Conservation (phyloP, 2,329 filamentous ascomycete species). For the Coniochaeta sp. region DNA sequence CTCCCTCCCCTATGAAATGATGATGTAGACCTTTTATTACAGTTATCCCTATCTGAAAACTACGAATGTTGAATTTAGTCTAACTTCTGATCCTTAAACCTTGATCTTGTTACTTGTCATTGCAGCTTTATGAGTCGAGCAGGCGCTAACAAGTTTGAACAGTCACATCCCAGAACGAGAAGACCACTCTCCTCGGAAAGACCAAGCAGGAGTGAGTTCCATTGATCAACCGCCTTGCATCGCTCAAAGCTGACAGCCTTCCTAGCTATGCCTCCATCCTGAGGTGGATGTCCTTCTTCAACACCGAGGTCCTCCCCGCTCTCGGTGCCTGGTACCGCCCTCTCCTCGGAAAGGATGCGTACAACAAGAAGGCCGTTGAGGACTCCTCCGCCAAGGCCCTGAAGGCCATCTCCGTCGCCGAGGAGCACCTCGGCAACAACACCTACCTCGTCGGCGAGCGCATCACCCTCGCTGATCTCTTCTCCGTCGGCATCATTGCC, state of each 20-base stretch:
- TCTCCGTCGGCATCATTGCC: constrained; percentile 68
- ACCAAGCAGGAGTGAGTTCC: constrained; percentile 93
- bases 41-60: constrained; percentile 99
- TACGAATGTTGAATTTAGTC: constrained; percentile 73
- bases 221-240: neutral
- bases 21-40: constrained; percentile 71
- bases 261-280: constrained; percentile 85
- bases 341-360: constrained; percentile 70
- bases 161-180: constrained; percentile 99
- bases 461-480: constrained; percentile 92
- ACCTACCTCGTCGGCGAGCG: constrained; percentile 98
- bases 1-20: constrained; percentile 40
- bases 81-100: constrained; percentile 66
- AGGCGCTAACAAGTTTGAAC: constrained; percentile 17
- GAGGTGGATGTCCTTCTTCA: constrained; percentile 97
- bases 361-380: constrained; percentile 98
- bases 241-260: constrained; percentile 15
- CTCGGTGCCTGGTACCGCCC: constrained; percentile 81
- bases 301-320: constrained; percentile 70
- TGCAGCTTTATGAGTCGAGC: constrained; percentile 10
- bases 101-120: constrained; percentile 16
- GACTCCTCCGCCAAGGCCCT: constrained; percentile 63
- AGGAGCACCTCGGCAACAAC: constrained; percentile 84
- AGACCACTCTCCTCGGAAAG: constrained; percentile 98
- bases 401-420: constrained; percentile 65